Percentiles rank a stretch among this genome's conserved stretches.
phyloP scores from a whole-genome alignment of 2,329 filamentous ascomycete genomes.

The Bipolaris bicolor region DNA sequence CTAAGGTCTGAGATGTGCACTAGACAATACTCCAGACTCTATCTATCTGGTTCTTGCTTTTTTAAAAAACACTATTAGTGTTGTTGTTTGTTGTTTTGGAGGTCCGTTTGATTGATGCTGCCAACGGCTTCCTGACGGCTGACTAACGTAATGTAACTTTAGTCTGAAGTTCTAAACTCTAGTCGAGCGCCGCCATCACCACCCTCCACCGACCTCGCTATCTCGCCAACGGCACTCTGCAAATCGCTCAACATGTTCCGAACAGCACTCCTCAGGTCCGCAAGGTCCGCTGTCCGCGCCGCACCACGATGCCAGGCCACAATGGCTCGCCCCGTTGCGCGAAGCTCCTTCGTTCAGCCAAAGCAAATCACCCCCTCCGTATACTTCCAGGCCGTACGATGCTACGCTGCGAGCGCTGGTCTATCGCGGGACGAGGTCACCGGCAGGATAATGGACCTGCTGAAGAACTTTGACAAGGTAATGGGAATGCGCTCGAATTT shows the following conservation, averaged over 20 bases:
- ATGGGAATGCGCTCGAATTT: constrained; percentile 37
- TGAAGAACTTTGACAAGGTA: constrained; percentile 98
- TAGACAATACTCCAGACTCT: neutral
- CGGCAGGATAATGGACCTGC: constrained; percentile 87
- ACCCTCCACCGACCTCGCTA: constrained; percentile 34
- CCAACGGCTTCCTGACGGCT: constrained; percentile 14
- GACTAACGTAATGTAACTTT: constrained; percentile 26
- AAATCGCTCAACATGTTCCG: constrained; percentile 76
- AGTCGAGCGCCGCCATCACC: constrained; percentile 34
- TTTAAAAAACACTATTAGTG: neutral
- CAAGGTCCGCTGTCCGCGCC: constrained; percentile 59
- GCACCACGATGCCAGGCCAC: constrained; percentile 51
- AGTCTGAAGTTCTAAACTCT: constrained; percentile 28
- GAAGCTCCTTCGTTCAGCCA: constrained; percentile 66
- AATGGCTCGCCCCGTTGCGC: constrained; percentile 66
- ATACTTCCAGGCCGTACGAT: constrained; percentile 73
- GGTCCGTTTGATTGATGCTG: constrained; percentile 7
- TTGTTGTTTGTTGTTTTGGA: constrained; percentile 3
- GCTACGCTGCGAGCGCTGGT: constrained; percentile 83
- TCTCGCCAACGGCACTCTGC: constrained; percentile 25
- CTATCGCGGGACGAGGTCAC: constrained; percentile 85
- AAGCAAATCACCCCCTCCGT: constrained; percentile 67
- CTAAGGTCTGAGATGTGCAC: constrained; percentile 5
- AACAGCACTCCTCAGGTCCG: constrained; percentile 80
- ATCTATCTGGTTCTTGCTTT: neutral